Evolutionary conservation across 2,329 filamentous ascomycete genomes (phyloP).

Genomic region (Colletotrichum tanaceti): DNA sequence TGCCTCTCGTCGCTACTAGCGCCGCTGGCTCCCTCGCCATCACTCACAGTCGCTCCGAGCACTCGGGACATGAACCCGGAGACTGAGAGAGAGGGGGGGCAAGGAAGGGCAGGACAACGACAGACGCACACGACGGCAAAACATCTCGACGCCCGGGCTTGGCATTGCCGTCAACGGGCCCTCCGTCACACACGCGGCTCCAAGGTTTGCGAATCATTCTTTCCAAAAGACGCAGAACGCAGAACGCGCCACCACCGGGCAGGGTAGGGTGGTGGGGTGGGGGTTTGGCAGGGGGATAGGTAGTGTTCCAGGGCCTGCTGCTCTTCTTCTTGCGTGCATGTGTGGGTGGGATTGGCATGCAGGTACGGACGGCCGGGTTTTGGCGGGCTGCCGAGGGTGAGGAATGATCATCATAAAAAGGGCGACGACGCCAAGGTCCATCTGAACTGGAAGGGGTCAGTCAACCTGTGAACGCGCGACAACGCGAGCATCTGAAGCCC

Average conservation of each 20-base stretch:
- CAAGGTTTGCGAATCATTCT: too few relatives aligned
- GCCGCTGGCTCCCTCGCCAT: background rate
- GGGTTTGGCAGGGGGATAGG: too few relatives aligned
- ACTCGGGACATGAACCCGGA: background rate
- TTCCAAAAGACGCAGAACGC: too few relatives aligned
- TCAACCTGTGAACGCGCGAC: slow-evolving; percentile 17
- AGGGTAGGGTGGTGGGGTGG: too few relatives aligned
- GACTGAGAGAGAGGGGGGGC: too few relatives aligned
- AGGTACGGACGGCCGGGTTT: slow-evolving; percentile 34
- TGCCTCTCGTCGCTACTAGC: too few relatives aligned
- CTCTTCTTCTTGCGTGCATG: background rate
- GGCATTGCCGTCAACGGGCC: too few relatives aligned
- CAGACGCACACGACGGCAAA: too few relatives aligned
- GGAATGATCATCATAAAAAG: slow-evolving; percentile 14
- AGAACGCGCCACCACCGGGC: background rate
- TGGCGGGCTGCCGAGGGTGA: slow-evolving; percentile 14
- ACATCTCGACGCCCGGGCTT: too few relatives aligned
- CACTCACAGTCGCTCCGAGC: background rate
- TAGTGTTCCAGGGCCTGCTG: too few relatives aligned
- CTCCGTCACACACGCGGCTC: too few relatives aligned
- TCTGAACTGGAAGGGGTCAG: too few relatives aligned
- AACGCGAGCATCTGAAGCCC: slow-evolving; percentile 14
- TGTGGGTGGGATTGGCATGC: background rate
- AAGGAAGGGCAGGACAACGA: background rate
- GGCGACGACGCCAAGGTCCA: slow-evolving; percentile 1